Percentiles rank a stretch among this genome's conserved stretches.
Conservation (phyloP, 345 rosid genomes). For the Garcia nutans region DNA sequence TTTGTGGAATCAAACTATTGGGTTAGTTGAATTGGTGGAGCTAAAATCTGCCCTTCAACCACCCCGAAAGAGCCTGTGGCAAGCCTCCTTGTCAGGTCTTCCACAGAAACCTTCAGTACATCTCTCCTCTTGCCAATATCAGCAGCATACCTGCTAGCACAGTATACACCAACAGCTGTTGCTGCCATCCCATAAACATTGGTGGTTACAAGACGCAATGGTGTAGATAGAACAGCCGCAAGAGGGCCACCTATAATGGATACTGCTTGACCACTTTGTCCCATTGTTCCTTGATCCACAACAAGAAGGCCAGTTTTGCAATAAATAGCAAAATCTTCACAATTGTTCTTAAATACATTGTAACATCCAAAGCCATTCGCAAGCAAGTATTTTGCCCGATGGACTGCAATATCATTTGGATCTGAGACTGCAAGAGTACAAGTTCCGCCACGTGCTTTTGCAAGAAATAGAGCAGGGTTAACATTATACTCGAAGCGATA, state of each 20-base stretch:
- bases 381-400: conserved; percentile 71
- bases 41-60: conserved; percentile 41
- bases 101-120: conserved; percentile 64
- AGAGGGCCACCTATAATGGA: conserved; percentile 79
- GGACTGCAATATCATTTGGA: conserved; percentile 46
- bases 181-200: conserved; percentile 86
- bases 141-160: conserved; percentile 74
- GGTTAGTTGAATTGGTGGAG: conserved; percentile 10
- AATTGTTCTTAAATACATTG: conserved; percentile 73
- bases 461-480: conserved; percentile 66
- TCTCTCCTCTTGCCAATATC: conserved; percentile 86
- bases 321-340: conserved; percentile 80
- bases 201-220: conserved; percentile 69
- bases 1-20: background rate
- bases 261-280: conserved; percentile 84
- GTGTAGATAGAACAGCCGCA: conserved; percentile 69
- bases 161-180: conserved; percentile 72
- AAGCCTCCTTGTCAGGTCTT: conserved; percentile 65
- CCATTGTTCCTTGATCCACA: conserved; percentile 51
- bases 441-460: conserved; percentile 91
- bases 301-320: conserved; percentile 83
- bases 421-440: conserved; percentile 81
- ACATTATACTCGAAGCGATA: conserved; percentile 82
- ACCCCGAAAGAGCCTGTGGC: conserved; percentile 61
- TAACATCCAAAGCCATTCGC: conserved; percentile 89